Evolutionary conservation across 2,329 filamentous ascomycete species (phyloP), one percentile per base, ranked within the genome.

Genomic region (Stemphylium beticola): DNA sequence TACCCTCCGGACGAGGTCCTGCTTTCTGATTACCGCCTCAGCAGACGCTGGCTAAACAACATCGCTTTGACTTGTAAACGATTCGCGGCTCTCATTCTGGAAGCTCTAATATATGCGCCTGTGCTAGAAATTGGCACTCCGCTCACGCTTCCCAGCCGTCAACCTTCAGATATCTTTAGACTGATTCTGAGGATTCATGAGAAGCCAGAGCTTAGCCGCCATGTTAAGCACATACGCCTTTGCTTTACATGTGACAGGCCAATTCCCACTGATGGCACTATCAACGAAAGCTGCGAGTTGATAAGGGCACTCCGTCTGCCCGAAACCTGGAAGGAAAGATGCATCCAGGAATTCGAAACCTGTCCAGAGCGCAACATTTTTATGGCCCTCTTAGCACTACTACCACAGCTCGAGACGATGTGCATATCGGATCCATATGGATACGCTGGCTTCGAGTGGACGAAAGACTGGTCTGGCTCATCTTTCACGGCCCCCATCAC

Each of bases 51-150:
- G 22, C 46, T 60, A 2, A 38, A 24, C n/a, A 50, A 41, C 40
- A 44, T 64, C 22, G 52, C 61, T n/a, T 53, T 61, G n/a, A 56
- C 58, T 10, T 61, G 46, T 32, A 53, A 49, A 20, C 31, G 53
- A 26, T 61, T 64, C 18, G 37, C 48, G 4, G 24, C 44, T 15
- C 11, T 64, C n/a, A 38, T 50, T 33, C 51, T 41, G 34, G 57
- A 61, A 33, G 34, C 43, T 5, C 34, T 55, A 4, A 24, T 60
- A 4, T 37, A 40, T 29, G 43, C 51, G 4, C 50, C 53, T 20
- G 41, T 62, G 4, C 26, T 64, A 10, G 41, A 45, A 31, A 18
- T 33, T 11, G 11, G n/a, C 11, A 15, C 22, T 18, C 32, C 26
- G 14, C 15, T 12, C 12, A 20, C 29, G 7, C 18, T 24, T 22